Base-by-base conservation (phyloP, 441 rosid species). In the Omphalea diandra region DNA sequence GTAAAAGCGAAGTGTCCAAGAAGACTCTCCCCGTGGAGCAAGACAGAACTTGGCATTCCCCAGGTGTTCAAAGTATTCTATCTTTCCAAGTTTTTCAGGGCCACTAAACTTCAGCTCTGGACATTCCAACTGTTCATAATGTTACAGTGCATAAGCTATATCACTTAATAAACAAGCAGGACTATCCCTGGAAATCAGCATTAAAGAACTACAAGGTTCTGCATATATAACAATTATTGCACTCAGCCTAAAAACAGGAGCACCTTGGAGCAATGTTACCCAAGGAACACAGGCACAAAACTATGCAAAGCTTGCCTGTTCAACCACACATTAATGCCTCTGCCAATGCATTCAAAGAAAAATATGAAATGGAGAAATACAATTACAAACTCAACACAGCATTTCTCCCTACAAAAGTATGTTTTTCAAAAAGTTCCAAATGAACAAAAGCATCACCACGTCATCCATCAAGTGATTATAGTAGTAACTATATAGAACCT, bases 1-100 rank as follows among this genome's bases (percentile, higher is more conserved):
- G 2, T 90, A 95, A 73, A 95, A 90, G 60, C 99, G 87, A 77
- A 93, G 98, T 2, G 99, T 90, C 99, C 99, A 93, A 11, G 98
- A 95, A 77, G 99, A 95, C 67, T 89, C 93, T 62, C 98, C 99
- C 20, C 98, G 90, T 27, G 99, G 99, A 68, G 96, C 94, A 35
- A 93, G 90, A 80, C 99, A 95, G 81, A 94, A 94, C 82, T 89
- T 95, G 55, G 99, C 92, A 68, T 89, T 83, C 69, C 90, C 84
- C 56, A 95, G 83, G 83, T 95, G 97, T 70, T 95, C 84, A 83
- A 95, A 95, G 75, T 95, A 95, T 56, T 90, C 96, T 27, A 81
- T 67, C 79, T 85, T 89, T 69, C 90, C 93, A 50, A 90, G 77
- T 80, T 92, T 95, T 46, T 87, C 88, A 2, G 93, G 81, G 69